A percentile compares a stretch with the other conserved stretches of the same genome.
Conservation (phyloP, 768 basidiomycete genomes). For the Termitomyces sp. region DNA sequence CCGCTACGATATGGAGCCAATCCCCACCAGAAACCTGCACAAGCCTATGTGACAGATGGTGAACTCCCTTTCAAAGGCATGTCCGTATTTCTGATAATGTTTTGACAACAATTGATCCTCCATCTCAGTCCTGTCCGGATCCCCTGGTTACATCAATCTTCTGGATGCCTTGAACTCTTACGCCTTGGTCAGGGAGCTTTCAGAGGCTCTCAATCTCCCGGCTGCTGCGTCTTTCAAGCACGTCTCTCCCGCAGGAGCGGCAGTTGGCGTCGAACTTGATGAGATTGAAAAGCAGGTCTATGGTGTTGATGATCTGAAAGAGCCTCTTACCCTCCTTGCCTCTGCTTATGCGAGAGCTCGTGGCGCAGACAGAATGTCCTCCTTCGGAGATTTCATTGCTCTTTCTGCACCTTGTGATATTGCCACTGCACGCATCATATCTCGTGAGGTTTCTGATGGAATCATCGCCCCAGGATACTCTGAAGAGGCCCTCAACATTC, state of each 20-base stretch:
- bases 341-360: slow-evolving; percentile 94
- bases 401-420: slow-evolving; percentile 91
- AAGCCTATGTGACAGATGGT: slow-evolving; percentile 88
- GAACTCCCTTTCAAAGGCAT: slow-evolving; percentile 91
- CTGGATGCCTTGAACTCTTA: slow-evolving; percentile 97
- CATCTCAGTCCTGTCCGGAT: slow-evolving; percentile 75
- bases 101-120: background rate
- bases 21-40: slow-evolving; percentile 98
- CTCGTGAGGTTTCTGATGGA: slow-evolving; percentile 98
- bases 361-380: slow-evolving; percentile 99
- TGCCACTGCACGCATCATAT: slow-evolving; percentile 94
- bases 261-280: slow-evolving; percentile 81
- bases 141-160: slow-evolving; percentile 98
- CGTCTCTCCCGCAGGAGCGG: slow-evolving; percentile 96
- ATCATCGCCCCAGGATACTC: slow-evolving; percentile 96
- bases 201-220: slow-evolving; percentile 81
- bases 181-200: slow-evolving; percentile 91
- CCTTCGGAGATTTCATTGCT: slow-evolving; percentile 98
- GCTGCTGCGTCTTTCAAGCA: slow-evolving; percentile 99
- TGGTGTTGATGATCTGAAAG: slow-evolving; percentile 93
- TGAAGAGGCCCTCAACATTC: slow-evolving; percentile 81
- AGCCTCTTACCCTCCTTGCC: slow-evolving; percentile 83
- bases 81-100: background rate
- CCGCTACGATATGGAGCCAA: slow-evolving; percentile 94
- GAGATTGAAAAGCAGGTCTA: slow-evolving; percentile 91